Conservation (phyloP, 2,329 filamentous ascomycete species). For the Aspergillus quadricinctus region DNA sequence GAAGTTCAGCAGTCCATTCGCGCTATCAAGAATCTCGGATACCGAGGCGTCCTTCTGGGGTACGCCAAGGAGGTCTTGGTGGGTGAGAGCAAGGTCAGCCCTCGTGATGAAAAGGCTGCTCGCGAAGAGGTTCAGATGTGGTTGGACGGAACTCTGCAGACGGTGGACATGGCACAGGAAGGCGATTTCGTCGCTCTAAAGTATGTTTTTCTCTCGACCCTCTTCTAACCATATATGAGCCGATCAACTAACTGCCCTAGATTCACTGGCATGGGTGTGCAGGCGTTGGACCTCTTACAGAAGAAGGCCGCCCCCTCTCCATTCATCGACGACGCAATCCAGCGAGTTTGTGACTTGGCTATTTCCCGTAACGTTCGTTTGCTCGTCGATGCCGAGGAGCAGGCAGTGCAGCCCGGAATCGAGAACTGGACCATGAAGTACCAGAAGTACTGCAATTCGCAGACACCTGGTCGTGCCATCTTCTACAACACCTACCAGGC, state of each 20-base stretch:
- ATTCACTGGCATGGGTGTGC: constrained; percentile 47
- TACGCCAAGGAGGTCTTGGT: constrained; percentile 55
- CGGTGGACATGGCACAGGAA: constrained; percentile 49
- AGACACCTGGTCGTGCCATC: constrained; percentile 47
- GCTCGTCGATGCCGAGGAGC: constrained; percentile 53
- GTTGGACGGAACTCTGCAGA: constrained; percentile 51
- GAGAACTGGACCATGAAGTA: constrained; percentile 51
- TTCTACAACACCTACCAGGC: constrained; percentile 52
- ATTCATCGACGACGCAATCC: constrained; percentile 41
- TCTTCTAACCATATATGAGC: background rate
- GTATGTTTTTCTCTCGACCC: constrained; percentile 28
- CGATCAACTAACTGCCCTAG: constrained; percentile 20
- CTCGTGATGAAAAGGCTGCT: constrained; percentile 26
- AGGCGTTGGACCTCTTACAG: constrained; percentile 40
- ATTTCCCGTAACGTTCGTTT: constrained; percentile 42
- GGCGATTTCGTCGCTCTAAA: constrained; percentile 52
- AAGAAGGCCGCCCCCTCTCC: constrained; percentile 36
- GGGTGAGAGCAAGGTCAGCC: constrained; percentile 29
- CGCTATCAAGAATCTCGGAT: constrained; percentile 48
- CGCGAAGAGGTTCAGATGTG: constrained; percentile 40
- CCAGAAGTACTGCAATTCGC: constrained; percentile 50
- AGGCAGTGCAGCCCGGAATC: constrained; percentile 49
- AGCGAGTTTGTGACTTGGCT: constrained; percentile 42
- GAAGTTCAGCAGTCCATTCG: constrained; percentile 46
- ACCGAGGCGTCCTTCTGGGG: constrained; percentile 50